Percentiles rank a stretch among this genome's conserved stretches.
Conservation (phyloP, 139 green algal species). For the Haematococcus sp. region DNA sequence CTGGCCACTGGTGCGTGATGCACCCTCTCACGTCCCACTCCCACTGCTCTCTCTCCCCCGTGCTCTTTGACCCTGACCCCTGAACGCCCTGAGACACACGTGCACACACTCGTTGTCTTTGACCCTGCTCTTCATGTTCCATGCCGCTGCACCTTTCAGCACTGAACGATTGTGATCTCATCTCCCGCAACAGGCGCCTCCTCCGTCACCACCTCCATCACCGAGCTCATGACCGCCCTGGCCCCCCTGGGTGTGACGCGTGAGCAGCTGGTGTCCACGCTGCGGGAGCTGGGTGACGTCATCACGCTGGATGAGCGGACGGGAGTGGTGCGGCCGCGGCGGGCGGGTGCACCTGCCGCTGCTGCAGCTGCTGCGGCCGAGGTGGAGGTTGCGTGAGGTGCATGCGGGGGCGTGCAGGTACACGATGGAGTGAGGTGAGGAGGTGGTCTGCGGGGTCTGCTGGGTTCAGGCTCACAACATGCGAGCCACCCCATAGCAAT, state of each 20-base stretch:
- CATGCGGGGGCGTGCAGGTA: too few relatives aligned
- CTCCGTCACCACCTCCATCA: background rate
- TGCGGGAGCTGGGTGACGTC: conserved; percentile 19
- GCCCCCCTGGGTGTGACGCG: background rate
- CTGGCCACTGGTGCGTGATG: background rate
- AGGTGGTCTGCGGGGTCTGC: too few relatives aligned
- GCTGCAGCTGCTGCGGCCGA: background rate
- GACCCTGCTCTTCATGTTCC: too few relatives aligned
- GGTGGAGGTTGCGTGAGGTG: background rate
- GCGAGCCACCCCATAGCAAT: too few relatives aligned
- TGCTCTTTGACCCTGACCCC: background rate
- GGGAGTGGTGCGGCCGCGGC: background rate
- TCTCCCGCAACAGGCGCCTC: background rate
- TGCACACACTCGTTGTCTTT: too few relatives aligned
- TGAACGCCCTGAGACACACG: too few relatives aligned
- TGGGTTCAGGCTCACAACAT: too few relatives aligned
- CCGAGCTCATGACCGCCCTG: background rate
- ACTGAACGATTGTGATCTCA: background rate
- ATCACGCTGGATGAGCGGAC: conserved; percentile 23
- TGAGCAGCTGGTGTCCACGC: conserved; percentile 14
- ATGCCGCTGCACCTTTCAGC: background rate
- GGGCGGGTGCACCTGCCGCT: background rate
- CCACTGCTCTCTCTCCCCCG: too few relatives aligned
- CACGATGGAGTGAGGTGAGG: too few relatives aligned
- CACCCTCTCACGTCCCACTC: background rate